These are phyloP conservation scores for Wallacemonas sp. DNA, from an alignment of 208 protist species.

Conservation along the genomic window DNA sequence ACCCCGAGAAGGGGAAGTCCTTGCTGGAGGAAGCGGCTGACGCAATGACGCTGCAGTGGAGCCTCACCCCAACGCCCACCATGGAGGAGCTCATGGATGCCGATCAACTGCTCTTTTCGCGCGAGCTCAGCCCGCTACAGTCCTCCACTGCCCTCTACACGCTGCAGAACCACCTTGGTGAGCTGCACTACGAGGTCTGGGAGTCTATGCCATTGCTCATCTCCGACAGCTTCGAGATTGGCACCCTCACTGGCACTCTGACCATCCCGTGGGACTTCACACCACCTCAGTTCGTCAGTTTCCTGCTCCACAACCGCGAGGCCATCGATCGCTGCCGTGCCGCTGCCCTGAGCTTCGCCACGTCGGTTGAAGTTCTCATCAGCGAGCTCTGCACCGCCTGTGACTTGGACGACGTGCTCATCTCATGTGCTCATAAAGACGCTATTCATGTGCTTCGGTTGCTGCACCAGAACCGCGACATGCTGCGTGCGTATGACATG, in stretches of 20 bases:
- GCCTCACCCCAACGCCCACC: constrained; percentile 67
- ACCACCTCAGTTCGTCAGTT: constrained; percentile 71
- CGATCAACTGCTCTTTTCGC: constrained; percentile 84
- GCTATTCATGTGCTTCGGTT: constrained; percentile 61
- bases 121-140: constrained; percentile 80
- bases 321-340: constrained; percentile 57
- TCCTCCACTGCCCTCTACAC: constrained; percentile 85
- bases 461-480: constrained; percentile 75
- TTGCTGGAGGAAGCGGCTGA: constrained; percentile 89
- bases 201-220: constrained; percentile 89
- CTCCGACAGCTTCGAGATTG: constrained; percentile 74
- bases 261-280: constrained; percentile 92
- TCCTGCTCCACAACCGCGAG: constrained; percentile 77
- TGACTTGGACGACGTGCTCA: constrained; percentile 86
- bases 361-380: constrained; percentile 78
- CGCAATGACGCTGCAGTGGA: constrained; percentile 72
- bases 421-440: constrained; percentile 85
- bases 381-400: constrained; percentile 70
- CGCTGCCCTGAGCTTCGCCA: constrained; percentile 47
- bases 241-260: constrained; percentile 67
- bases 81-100: constrained; percentile 91
- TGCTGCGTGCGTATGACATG: constrained; percentile 70
- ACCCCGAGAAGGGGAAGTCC: constrained; percentile 40
- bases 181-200: constrained; percentile 88
- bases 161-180: constrained; percentile 71